Evolutionary conservation across 176 grass and related monocot genomes (phyloP).

Genomic region (Aegilops umbellulata): DNA sequence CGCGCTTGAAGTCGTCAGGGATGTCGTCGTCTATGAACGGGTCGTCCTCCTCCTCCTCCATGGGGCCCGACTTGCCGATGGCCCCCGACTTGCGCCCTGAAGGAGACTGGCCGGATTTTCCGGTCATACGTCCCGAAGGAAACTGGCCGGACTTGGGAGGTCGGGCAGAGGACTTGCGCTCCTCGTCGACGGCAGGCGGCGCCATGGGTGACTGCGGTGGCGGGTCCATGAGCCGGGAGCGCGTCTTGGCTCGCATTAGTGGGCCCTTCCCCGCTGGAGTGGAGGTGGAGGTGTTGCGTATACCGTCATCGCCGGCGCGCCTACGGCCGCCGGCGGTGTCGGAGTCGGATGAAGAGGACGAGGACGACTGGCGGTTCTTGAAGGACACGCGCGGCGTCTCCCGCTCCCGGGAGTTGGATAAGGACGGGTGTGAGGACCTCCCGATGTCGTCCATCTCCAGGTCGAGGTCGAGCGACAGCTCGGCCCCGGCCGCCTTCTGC

Average conservation of each 20-base stretch:
- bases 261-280: constrained; percentile 25
- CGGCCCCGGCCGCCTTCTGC: constrained; percentile 55
- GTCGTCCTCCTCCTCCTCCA: constrained; percentile 83
- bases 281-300: constrained; percentile 61
- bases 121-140: constrained; percentile 39
- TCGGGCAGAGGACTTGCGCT: constrained; percentile 31
- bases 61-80: constrained; percentile 51
- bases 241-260: constrained; percentile 60
- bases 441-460: constrained; percentile 77
- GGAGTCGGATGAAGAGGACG: constrained; percentile 20
- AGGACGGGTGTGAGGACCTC: constrained; percentile 27
- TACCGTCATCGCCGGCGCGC: constrained; percentile 2
- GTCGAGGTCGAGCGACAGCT: constrained; percentile 65
- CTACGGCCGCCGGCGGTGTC: constrained; percentile 24
- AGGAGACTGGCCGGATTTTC: constrained; percentile 39
- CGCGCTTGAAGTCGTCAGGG: constrained; percentile 75
- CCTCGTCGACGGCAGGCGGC: neutral
- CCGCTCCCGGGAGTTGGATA: constrained; percentile 55
- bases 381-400: constrained; percentile 64
- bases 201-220: constrained; percentile 18
- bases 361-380: constrained; percentile 10
- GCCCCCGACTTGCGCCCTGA: constrained; percentile 26
- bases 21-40: constrained; percentile 81
- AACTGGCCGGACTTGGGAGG: constrained; percentile 44
- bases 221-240: constrained; percentile 81